Conservation (phyloP, 352 stramenopile species). For the Discostella stelligera region DNA sequence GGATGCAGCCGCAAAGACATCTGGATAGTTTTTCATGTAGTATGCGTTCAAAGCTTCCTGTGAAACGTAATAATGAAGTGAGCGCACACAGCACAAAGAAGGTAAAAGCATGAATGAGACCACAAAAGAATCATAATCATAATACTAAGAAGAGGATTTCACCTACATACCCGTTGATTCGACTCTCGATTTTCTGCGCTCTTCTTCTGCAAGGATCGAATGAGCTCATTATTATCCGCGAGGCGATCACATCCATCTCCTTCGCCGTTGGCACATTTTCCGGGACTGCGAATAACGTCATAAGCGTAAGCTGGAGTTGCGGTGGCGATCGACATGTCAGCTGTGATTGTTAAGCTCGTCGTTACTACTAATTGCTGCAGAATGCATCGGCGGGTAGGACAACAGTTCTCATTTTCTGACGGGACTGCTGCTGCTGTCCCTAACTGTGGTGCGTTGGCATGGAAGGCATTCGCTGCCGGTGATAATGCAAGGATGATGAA, state of each 20-base stretch:
- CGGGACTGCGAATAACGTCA: conserved; percentile 47
- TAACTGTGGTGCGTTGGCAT: neutral
- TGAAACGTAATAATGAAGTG: too few species aligned
- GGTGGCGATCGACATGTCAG: neutral
- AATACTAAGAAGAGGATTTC: neutral
- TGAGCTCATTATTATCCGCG: conserved; percentile 68
- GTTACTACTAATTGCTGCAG: neutral
- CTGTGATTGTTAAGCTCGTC: neutral
- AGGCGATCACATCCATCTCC: conserved; percentile 67
- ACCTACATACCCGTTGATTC: conserved; percentile 53
- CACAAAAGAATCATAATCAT: neutral
- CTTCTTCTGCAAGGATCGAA: conserved; percentile 63
- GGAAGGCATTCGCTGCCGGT: neutral
- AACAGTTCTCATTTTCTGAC: neutral
- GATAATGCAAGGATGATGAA: neutral
- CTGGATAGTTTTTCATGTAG: conserved; percentile 82
- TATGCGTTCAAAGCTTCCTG: conserved; percentile 60
- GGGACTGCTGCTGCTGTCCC: neutral
- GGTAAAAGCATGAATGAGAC: neutral
- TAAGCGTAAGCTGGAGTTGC: neutral
- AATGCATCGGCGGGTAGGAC: neutral
- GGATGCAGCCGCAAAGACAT: conserved; percentile 55
- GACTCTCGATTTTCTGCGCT: conserved; percentile 62
- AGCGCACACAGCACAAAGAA: too few species aligned
- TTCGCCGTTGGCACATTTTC: conserved; percentile 62